Percentiles rank a stretch among this genome's conserved stretches.
These are phyloP conservation scores for Pythium brassicae DNA, from an alignment of 352 stramenopile species.

Conservation along the genomic window DNA sequence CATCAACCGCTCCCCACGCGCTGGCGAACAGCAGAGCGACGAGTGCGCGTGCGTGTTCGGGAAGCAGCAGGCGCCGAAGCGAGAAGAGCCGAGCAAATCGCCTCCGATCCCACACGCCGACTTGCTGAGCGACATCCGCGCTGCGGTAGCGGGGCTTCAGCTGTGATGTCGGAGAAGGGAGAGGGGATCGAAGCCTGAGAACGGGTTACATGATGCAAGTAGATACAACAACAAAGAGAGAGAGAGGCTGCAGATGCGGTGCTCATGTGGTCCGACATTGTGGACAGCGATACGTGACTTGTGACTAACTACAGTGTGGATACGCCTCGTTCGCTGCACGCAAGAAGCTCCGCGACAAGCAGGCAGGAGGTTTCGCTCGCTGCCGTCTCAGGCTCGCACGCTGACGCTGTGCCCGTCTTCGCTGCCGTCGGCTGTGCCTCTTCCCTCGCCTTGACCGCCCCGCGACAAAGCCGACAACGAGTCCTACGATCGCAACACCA, in stretches of 20 bases:
- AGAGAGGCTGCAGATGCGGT: not conserved
- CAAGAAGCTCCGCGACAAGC: not conserved
- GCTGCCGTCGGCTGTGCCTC: not conserved
- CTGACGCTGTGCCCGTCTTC: not conserved
- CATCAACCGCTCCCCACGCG: constrained; percentile 21
- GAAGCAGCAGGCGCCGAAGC: constrained; percentile 13
- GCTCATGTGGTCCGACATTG: not conserved
- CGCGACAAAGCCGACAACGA: not conserved
- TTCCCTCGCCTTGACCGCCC: not conserved
- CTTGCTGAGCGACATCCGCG: constrained; percentile 35
- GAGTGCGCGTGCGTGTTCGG: constrained; percentile 42
- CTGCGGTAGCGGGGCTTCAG: constrained; percentile 35
- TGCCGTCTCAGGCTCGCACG: not conserved
- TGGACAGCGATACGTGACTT: not conserved
- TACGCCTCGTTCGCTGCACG: not conserved
- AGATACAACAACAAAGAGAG: not conserved
- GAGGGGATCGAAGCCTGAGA: not conserved
- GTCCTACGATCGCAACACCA: not conserved
- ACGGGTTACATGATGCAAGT: not conserved
- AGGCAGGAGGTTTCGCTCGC: not conserved
- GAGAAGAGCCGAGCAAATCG: constrained; percentile 9
- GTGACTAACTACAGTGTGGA: not conserved
- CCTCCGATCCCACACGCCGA: constrained; percentile 22
- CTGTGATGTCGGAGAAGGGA: not conserved
- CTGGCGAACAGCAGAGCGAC: constrained; percentile 6